A percentile compares a stretch with the other conserved stretches of the same genome.
Conservation (phyloP, 2,329 filamentous ascomycete genomes). For the Phyllosticta citribraziliensis region DNA sequence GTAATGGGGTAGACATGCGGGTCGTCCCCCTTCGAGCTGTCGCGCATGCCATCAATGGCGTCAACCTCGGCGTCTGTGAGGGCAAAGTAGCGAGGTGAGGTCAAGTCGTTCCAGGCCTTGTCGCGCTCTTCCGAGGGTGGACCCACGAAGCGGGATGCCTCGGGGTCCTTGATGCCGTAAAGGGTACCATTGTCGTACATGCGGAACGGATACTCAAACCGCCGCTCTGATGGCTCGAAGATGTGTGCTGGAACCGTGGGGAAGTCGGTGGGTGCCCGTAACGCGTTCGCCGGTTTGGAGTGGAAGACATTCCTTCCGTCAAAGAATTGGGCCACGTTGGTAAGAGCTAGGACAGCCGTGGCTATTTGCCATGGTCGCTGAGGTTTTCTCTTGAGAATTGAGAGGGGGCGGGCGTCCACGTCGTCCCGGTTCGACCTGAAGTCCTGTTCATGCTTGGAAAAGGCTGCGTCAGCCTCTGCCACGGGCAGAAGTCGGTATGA, state of each 20-base stretch:
- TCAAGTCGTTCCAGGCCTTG: constrained; percentile 12
- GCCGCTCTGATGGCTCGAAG: background rate
- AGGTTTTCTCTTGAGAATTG: background rate
- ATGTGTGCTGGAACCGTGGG: background rate
- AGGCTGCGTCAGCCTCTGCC: background rate
- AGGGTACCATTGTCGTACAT: background rate
- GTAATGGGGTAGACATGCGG: background rate
- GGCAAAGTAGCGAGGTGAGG: constrained; percentile 4
- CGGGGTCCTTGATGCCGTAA: background rate
- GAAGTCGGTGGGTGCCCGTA: background rate
- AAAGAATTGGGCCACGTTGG: background rate
- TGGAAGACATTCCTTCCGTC: background rate
- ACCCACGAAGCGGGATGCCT: constrained; percentile 13
- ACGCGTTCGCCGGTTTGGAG: background rate
- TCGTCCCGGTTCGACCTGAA: background rate
- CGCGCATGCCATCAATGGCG: background rate
- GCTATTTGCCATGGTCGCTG: background rate
- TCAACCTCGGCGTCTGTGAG: background rate
- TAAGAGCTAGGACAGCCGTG: background rate
- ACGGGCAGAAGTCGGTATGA: background rate
- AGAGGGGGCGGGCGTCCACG: background rate
- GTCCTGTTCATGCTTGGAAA: background rate
- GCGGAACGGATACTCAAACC: background rate
- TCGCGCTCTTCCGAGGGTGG: constrained; percentile 12
- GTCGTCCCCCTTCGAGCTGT: background rate